Evolutionary conservation across 1,284 basidiomycete species (phyloP).

Genomic region (Austroboletus niveus): DNA sequence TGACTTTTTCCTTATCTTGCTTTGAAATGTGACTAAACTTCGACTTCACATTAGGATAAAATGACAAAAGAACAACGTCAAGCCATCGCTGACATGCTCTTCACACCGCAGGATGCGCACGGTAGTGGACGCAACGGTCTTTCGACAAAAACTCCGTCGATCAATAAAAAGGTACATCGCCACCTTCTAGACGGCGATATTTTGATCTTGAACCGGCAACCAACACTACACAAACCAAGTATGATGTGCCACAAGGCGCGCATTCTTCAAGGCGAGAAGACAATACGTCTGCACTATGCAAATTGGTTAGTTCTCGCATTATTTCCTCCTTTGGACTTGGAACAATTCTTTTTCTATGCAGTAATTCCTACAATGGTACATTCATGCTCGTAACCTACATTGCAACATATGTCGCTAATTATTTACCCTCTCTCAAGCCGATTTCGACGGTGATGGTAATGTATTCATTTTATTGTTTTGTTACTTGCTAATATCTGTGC

Average conservation of each 20-base stretch:
- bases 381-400: conserved; percentile 5
- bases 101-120: conserved; percentile 86
- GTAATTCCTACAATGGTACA: conserved; percentile 96
- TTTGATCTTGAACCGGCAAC: conserved; percentile 96
- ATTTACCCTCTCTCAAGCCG: conserved; percentile 54
- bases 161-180: conserved; percentile 98
- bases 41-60: conserved; percentile 61
- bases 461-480: conserved; percentile 1
- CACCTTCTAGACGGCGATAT: conserved; percentile 96
- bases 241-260: conserved; percentile 99
- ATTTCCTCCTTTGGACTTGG: background rate
- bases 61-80: conserved; percentile 85
- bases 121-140: conserved; percentile 54
- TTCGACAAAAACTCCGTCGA: conserved; percentile 65
- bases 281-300: conserved; percentile 99
- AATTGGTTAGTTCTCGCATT: conserved; percentile 71
- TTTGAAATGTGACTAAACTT: conserved; percentile 1
- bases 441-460: conserved; percentile 97
- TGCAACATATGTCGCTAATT: conserved; percentile 10
- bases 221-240: conserved; percentile 98
- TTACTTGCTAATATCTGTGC: conserved; percentile 15
- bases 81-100: conserved; percentile 94
- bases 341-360: conserved; percentile 30
- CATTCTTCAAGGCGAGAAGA: conserved; percentile 94
- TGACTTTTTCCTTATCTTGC: conserved; percentile 33